A percentile compares a stretch with the other conserved stretches of the same genome.
Conservation (phyloP, 768 basidiomycete species). For the Boletus sp. region DNA sequence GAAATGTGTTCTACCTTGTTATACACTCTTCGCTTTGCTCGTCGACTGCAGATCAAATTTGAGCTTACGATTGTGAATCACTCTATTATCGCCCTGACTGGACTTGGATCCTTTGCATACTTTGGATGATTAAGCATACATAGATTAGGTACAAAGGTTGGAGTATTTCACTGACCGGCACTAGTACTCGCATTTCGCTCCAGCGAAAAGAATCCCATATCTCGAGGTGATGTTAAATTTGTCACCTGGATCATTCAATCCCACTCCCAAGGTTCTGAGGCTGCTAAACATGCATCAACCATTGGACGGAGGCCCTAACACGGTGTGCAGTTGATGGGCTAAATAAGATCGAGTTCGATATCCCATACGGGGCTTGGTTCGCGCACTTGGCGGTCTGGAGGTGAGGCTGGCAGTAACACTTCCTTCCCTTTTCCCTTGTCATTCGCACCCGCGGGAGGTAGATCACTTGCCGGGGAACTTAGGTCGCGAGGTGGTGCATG, state of each 20-base stretch:
- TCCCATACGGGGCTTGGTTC: constrained; percentile 69
- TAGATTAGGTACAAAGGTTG: too few species aligned
- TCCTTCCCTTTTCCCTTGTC: constrained; percentile 25
- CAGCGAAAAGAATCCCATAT: not conserved
- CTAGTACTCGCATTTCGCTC: not conserved
- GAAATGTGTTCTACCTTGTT: not conserved
- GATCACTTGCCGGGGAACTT: not conserved
- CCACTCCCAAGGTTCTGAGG: not conserved
- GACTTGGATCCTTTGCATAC: not conserved
- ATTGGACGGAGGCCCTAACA: not conserved
- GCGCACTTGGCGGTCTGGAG: constrained; percentile 26
- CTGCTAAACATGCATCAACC: not conserved
- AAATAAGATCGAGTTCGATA: constrained; percentile 59
- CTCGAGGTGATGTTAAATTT: not conserved
- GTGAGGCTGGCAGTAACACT: not conserved
- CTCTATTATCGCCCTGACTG: not conserved
- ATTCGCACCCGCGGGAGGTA: not conserved
- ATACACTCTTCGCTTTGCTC: not conserved
- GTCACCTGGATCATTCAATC: not conserved
- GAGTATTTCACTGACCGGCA: not conserved
- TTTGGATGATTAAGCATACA: too few species aligned
- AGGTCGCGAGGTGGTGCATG: constrained; percentile 13
- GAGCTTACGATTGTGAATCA: not conserved
- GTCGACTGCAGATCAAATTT: too few species aligned
- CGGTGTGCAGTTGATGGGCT: constrained; percentile 18